These are phyloP conservation scores for Phytophthora hibernalis DNA, from an alignment of 352 stramenopile genomes.

Conservation along the genomic window DNA sequence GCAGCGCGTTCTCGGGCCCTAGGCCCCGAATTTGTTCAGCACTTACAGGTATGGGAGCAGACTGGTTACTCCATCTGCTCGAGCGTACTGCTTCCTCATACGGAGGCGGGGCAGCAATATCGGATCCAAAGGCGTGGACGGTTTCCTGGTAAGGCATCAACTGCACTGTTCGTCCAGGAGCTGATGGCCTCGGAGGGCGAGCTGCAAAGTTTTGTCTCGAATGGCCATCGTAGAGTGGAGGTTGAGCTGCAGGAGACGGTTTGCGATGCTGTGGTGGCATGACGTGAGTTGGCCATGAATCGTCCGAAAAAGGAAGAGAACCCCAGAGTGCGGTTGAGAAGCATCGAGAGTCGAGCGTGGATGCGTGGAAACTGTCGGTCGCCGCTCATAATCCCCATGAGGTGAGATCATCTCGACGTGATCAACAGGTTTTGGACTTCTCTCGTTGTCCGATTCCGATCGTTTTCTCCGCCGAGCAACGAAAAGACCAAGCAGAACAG, in stretches of 20 bases:
- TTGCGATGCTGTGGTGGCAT: not conserved
- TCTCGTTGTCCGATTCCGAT: constrained; percentile 11
- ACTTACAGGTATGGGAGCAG: not conserved
- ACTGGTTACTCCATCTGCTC: not conserved
- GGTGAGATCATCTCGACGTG: constrained; percentile 27
- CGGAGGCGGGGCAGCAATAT: constrained; percentile 7
- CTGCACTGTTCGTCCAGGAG: not conserved
- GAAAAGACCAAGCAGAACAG: constrained; percentile 21
- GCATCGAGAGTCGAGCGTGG: constrained; percentile 21
- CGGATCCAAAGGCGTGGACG: not conserved
- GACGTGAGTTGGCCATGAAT: constrained; percentile 13
- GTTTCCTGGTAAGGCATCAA: not conserved
- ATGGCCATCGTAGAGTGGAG: constrained; percentile 2
- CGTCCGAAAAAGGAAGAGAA: constrained; percentile 8
- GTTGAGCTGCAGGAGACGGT: not conserved
- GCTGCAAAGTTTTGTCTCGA: not conserved
- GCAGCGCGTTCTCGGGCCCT: constrained; percentile 17
- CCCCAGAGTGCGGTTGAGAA: constrained; percentile 15
- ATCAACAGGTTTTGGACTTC: constrained; percentile 4
- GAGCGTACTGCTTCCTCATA: constrained; percentile 21
- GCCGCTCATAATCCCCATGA: not conserved
- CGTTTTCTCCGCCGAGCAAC: constrained; percentile 17
- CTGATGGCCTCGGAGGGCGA: constrained; percentile 3
- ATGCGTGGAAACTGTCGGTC: constrained; percentile 21
- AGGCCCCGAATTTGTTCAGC: constrained; percentile 19